A percentile compares a stretch with the other conserved stretches of the same genome.
Conservation (phyloP, 768 basidiomycete species). For the Holtermanniella nyarrowii region DNA sequence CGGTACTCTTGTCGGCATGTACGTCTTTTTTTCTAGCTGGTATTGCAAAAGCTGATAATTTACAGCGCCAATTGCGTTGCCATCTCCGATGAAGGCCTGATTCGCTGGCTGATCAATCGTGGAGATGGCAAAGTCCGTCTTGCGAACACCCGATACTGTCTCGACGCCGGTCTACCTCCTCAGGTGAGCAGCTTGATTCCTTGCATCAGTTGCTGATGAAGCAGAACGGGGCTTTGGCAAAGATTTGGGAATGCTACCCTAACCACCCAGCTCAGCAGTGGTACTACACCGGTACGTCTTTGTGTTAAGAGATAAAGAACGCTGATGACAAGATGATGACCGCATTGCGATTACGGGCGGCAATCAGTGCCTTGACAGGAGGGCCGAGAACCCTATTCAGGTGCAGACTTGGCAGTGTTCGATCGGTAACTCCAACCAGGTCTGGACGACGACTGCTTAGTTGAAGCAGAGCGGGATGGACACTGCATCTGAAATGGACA, state of each 20-base stretch:
- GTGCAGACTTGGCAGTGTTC: neutral
- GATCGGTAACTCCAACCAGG: neutral
- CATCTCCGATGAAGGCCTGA: constrained; percentile 2
- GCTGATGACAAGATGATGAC: too few relatives aligned
- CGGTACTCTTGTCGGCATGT: neutral
- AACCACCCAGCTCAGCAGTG: neutral
- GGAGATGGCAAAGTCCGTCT: constrained; percentile 12
- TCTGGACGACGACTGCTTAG: too few relatives aligned
- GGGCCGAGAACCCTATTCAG: neutral
- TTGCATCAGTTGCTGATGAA: neutral
- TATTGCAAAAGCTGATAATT: neutral
- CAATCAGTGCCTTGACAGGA: neutral
- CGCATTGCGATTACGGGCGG: neutral
- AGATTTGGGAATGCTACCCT: neutral
- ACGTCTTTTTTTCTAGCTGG: neutral
- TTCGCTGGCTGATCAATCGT: constrained; percentile 13
- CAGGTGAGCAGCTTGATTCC: too few relatives aligned
- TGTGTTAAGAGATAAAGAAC: too few relatives aligned
- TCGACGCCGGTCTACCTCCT: constrained; percentile 10
- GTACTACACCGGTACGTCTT: neutral
- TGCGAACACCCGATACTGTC: constrained; percentile 7
- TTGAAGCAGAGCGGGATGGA: too few relatives aligned
- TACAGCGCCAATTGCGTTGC: neutral
- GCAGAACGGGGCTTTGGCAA: neutral
- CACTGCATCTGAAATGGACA: too few relatives aligned